Base-by-base conservation (phyloP, 1,139 yeast genomes). In the Yamadazyma conglobata region DNA sequence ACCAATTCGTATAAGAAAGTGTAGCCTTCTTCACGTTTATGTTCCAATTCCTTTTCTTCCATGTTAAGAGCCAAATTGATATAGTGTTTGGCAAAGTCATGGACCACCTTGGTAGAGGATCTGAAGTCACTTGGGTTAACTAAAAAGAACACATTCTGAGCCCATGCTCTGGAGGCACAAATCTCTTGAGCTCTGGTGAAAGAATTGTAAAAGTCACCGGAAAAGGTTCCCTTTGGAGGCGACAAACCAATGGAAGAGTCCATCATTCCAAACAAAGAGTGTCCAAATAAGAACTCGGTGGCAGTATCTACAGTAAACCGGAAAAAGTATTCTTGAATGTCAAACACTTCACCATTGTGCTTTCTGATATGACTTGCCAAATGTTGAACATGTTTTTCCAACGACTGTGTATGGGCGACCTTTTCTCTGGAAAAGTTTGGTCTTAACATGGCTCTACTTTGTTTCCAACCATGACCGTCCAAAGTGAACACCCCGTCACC, bases 401-500 rank as follows among this genome's bases (percentile, higher is more conserved):
- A 56, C 6, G 62, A 41, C 32, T 58, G 56, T 20, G 73, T 60
- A 39, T 70, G 77, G 7, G 71, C 63, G 25, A 73, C 63, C 44
- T 71, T 74, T 42, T 71, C 77, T 30, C 74, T 56, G 11, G 71
- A 56, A 47, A 73, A 73, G 47, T 72, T 77, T 0, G 79, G 79
- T 33, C 79, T 58, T 42, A 74, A 60, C 64, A 73, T 52, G 3
- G 74, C 67, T 32, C 80, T 56, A 22, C 74, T 61, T 42, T 72
- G 77, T 42, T 70, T 68, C 80, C 80, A 74, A 3, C 71, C 74
- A 19, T 56, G 64, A 10, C 77, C 77, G 34, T 70, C 74, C 25
- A 70, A 58, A 2, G 79, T 73, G 53, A 74, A 74, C 36, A 74
- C 71, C 2, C 80, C 79, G 32, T 68, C 67, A 3, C 79, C 79